Evolutionary conservation across 306 rosid genomes (phyloP), one percentile per base, ranked within the genome.

Genomic region (Sindora glabra): DNA sequence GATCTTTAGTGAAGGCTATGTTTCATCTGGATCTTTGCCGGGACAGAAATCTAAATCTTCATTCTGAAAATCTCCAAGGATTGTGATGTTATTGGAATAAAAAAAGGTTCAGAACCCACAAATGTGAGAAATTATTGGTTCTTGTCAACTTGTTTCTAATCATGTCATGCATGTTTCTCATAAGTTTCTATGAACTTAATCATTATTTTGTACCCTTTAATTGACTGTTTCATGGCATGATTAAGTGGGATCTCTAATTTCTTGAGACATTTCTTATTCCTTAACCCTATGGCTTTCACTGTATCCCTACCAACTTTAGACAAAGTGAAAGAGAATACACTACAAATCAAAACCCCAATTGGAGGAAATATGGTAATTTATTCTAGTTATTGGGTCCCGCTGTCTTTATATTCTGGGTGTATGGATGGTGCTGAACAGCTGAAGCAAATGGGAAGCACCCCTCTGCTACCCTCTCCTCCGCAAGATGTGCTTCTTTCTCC

Each of bases 231-330:
- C 70, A 67, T 61, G 67, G 74, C 77, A 46, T 48, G 56, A 55
- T 56, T 74, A 77, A 74, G 70, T 47, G 70, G 80, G 71, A 81
- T 73, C 74, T 66, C 62, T 56, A 56, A 25, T 44, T 45, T 21
- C 23, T 54, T 30, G 67, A 59, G 45, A 79, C 77, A 77, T 67
- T 77, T 77, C 68, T 70, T 65, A 58, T 71, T 80, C 83, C 69
- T 76, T 73, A 73, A 80, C 71, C 73, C 65, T 65, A 65, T 33
- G 68, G 74, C 66, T 56, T 79, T 81, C 80, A 65, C 77, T 78
- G 71, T 78, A 81, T 70, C 75, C 76, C 80, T 71, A 70, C 71
- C 77, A 52, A 68, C 79, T 80, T 68, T 75, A 72, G 75, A 74
- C 80, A 67, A 63, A 69, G 71, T 24, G 53, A 10, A 67, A 75